Conservation (phyloP, 2,329 filamentous ascomycete genomes). For the Hirsutella thompsonii region DNA sequence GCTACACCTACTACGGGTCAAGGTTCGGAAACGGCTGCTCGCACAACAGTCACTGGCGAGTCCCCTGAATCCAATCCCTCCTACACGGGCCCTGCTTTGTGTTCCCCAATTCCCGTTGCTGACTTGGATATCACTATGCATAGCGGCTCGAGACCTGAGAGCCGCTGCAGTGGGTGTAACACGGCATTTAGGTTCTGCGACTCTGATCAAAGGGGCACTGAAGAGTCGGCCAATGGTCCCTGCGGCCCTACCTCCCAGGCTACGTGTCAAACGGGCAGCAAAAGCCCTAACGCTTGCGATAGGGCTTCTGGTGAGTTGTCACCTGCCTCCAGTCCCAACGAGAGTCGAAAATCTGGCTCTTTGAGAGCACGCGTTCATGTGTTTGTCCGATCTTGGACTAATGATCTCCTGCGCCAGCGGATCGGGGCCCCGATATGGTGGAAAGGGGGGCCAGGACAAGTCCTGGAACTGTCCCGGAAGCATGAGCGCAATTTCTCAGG, state of each 20-base stretch:
- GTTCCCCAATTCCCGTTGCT: too few species aligned
- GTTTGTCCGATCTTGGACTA: conserved; percentile 1
- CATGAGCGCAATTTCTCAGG: too few species aligned
- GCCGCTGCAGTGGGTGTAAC: conserved; percentile 26
- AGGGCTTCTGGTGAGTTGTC: conserved; percentile 4
- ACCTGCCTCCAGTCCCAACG: too few species aligned
- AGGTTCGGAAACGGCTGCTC: conserved; percentile 26
- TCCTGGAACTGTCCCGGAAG: conserved; percentile 17
- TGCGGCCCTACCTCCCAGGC: conserved; percentile 19
- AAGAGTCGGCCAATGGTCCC: conserved; percentile 22
- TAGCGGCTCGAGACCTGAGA: too few species aligned
- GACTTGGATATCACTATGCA: too few species aligned
- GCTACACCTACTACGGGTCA: conserved; percentile 23
- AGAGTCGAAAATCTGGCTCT: too few species aligned
- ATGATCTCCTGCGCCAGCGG: conserved; percentile 10
- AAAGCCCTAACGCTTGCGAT: conserved; percentile 23
- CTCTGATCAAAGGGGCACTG: conserved; percentile 8
- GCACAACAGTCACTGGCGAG: conserved; percentile 25
- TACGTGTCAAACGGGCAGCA: conserved; percentile 17
- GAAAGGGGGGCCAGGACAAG: conserved; percentile 17
- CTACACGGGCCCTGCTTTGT: too few species aligned
- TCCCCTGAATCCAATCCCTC: conserved; percentile 4
- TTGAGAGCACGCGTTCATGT: conserved; percentile 16
- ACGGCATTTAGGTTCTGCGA: conserved; percentile 20
- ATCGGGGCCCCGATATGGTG: conserved; percentile 15